Base-by-base conservation (phyloP, 495 filamentous ascomycete species). In the Darksidea phi region DNA sequence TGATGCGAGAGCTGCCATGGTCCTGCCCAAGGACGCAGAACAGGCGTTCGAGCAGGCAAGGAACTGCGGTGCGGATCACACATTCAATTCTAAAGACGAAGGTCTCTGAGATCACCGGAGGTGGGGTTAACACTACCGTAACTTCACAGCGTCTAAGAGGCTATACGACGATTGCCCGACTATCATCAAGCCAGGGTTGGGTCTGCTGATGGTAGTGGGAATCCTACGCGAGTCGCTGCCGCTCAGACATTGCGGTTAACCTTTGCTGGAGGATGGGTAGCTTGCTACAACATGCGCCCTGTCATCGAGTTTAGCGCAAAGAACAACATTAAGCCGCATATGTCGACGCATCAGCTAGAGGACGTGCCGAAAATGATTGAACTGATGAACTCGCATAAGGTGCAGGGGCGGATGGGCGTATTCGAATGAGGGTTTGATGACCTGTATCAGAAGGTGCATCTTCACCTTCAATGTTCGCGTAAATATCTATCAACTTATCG, bases 281-380 rank as follows among this genome's bases (percentile, higher is more conserved):
- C 64, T 15, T 63, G 65, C 51, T 49, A 67, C 36, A 68, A 68
- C 34, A 68, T 68, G 66, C 56, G 53, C 42, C 55, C 54, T 57
- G 62, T 50, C 5, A 64, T 71, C 41, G 62, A 67, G 52, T 71
- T 71, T 50, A 61, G 54, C 24, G 66, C 67, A 24, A 66, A 71
- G 48, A 66, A 71, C 48, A 61, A 61, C 46, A 67, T 71, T 32
- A 64, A 61, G 54, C 62, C 69, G 20, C 65, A 66, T 50, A 38
- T 71, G 45, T 69, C 63, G 21, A 57, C 53, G 11, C 69, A 67
- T 34, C 58, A 65, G 58, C 34, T 70, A 18, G 69, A 70, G 28
- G 64, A 70, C 6, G 45, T 71, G 26, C 64, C 64, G 37, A 62
- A 67, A 57, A 71, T 70, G 69, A 54, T 71, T 36, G 67, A 70